Conservation (phyloP, 1,139 yeast genomes). For the Meyerozyma sp. region DNA sequence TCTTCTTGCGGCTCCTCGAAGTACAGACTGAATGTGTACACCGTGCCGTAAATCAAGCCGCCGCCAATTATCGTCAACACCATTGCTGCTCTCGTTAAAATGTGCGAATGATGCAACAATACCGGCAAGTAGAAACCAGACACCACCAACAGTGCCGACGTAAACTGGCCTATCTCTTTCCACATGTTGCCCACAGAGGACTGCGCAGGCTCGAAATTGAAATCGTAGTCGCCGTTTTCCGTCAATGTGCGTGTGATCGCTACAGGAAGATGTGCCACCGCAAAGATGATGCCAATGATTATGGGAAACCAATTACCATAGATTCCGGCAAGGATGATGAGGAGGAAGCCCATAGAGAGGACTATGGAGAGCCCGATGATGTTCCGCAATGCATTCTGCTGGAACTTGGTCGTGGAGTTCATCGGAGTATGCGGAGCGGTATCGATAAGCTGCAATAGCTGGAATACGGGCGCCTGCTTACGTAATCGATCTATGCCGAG, state of each 20-base stretch:
- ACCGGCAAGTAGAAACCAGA: slow-evolving; percentile 68
- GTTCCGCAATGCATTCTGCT: slow-evolving; percentile 58
- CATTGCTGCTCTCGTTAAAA: slow-evolving; percentile 55
- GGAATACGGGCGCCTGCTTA: not conserved
- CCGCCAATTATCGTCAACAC: slow-evolving; percentile 69
- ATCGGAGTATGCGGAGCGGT: slow-evolving; percentile 5
- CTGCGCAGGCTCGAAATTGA: slow-evolving; percentile 37
- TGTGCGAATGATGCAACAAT: slow-evolving; percentile 57
- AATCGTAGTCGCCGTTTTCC: slow-evolving; percentile 38
- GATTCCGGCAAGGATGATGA: slow-evolving; percentile 72
- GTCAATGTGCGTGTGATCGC: slow-evolving; percentile 31
- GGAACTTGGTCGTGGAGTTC: slow-evolving; percentile 25
- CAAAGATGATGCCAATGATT: slow-evolving; percentile 46
- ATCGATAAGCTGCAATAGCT: not conserved
- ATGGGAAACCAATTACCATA: slow-evolving; percentile 78
- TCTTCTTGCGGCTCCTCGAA: slow-evolving; percentile 57
- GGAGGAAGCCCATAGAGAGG: slow-evolving; percentile 70
- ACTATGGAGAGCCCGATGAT: slow-evolving; percentile 71
- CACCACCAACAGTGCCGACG: slow-evolving; percentile 60
- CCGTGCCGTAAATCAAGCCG: slow-evolving; percentile 62
- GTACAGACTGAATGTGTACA: slow-evolving; percentile 64
- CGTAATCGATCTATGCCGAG: not conserved
- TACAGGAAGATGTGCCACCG: slow-evolving; percentile 69
- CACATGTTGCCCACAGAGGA: slow-evolving; percentile 25
- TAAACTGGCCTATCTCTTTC: slow-evolving; percentile 61